Percentiles rank a stretch among this genome's conserved stretches.
Conservation (phyloP, 768 basidiomycete genomes). For the Megacollybia marginata region DNA sequence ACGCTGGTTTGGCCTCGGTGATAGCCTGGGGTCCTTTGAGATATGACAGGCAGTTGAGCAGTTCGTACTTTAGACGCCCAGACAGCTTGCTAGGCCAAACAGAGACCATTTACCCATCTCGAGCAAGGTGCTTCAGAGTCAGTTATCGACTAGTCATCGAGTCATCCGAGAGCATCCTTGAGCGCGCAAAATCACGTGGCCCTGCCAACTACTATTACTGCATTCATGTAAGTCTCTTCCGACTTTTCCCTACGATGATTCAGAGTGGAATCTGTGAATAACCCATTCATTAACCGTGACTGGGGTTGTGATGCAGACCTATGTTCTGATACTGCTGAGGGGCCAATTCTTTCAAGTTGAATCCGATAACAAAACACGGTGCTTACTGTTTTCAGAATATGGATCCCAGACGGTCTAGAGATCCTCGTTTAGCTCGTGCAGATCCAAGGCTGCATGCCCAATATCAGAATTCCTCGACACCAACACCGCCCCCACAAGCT, state of each 20-base stretch:
- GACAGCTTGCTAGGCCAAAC: no score
- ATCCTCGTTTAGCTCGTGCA: constrained; percentile 68
- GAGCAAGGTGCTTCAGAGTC: no score
- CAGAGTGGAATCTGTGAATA: constrained; percentile 86
- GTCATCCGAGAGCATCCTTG: no score
- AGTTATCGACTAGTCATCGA: no score
- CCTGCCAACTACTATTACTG: background rate
- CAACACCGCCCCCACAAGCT: constrained; percentile 24
- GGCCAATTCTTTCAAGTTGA: constrained; percentile 7
- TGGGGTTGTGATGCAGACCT: constrained; percentile 72
- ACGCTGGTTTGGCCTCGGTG: no score
- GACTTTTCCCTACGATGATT: constrained; percentile 54
- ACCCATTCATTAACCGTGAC: constrained; percentile 36
- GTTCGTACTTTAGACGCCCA: no score
- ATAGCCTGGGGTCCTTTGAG: no score
- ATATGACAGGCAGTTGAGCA: no score
- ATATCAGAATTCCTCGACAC: constrained; percentile 27
- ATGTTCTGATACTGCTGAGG: constrained; percentile 95
- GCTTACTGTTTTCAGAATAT: constrained; percentile 24
- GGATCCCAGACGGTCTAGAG: constrained; percentile 78
- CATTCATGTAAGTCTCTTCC: background rate
- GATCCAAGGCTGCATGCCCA: constrained; percentile 53
- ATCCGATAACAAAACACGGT: constrained; percentile 7
- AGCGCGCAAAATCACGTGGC: no score
- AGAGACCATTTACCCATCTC: no score